Evolutionary conservation across 129 eudicot species (phyloP).

Genomic region (Artemisia argyi): DNA sequence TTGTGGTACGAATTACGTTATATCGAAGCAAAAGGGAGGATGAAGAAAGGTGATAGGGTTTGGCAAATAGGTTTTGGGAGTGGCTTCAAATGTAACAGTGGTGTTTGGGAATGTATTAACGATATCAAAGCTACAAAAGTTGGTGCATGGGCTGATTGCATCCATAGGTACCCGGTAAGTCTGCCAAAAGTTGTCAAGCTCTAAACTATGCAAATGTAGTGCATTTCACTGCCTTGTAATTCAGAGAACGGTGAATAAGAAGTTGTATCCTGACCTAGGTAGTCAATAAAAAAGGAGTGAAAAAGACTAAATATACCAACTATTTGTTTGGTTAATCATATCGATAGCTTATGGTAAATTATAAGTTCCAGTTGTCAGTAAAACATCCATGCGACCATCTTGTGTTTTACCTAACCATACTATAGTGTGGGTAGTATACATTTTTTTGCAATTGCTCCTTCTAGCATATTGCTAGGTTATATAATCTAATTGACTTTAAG

Average conservation of each 20-base stretch:
- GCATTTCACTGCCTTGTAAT: neutral
- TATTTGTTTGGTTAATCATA: too few species aligned
- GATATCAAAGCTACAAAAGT: neutral
- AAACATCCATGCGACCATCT: too few species aligned
- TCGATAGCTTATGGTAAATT: too few species aligned
- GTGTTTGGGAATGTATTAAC: constrained; percentile 7
- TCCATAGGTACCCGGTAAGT: constrained; percentile 3
- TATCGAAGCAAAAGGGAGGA: constrained; percentile 12
- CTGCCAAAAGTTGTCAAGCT: neutral
- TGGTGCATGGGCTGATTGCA: constrained; percentile 17
- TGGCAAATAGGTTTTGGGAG: constrained; percentile 12
- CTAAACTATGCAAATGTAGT: neutral
- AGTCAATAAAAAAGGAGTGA: too few species aligned
- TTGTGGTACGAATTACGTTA: constrained; percentile 4
- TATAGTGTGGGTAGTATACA: too few species aligned
- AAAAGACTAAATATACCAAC: too few species aligned
- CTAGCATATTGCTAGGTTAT: too few species aligned
- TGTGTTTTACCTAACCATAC: too few species aligned
- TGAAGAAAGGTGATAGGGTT: constrained; percentile 17
- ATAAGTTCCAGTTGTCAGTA: too few species aligned
- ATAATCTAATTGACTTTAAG: too few species aligned
- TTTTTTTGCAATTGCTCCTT: too few species aligned
- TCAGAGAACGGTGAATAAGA: neutral
- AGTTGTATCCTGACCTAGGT: too few species aligned
- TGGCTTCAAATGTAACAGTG: constrained; percentile 14